Conservation (phyloP, 768 basidiomycete species). For the Mycena indigotica region DNA sequence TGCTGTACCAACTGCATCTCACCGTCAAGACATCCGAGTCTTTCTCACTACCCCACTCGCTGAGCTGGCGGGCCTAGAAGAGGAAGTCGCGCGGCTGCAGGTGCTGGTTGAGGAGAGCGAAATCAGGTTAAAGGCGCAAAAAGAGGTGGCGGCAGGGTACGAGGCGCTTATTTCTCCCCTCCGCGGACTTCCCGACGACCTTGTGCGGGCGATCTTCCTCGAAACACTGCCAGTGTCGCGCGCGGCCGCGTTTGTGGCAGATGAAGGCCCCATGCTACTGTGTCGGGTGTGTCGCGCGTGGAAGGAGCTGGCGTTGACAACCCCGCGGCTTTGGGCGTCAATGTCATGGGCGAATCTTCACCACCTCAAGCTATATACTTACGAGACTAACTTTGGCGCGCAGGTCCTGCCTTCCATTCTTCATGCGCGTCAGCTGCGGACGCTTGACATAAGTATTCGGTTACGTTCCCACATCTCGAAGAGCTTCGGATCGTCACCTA, state of each 20-base stretch:
- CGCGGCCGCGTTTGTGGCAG: background rate
- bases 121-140: background rate
- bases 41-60: background rate
- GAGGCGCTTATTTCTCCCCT: background rate
- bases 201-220: background rate
- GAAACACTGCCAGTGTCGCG: background rate
- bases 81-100: background rate
- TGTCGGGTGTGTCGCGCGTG: constrained; percentile 10
- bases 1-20: background rate
- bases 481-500: too few relatives aligned
- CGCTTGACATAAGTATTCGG: too few relatives aligned
- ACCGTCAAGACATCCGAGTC: background rate
- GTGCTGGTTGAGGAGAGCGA: background rate
- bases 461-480: too few relatives aligned
- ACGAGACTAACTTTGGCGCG: too few relatives aligned
- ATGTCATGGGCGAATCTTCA: background rate
- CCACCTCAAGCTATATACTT: background rate
- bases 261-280: constrained; percentile 13
- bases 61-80: background rate
- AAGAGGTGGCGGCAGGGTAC: background rate
- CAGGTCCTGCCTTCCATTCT: too few relatives aligned
- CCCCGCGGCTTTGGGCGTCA: constrained; percentile 11
- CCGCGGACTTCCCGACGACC: background rate
- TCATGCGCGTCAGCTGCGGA: too few relatives aligned
- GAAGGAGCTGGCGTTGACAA: constrained; percentile 3